These are phyloP conservation scores for Pulveroboletus sp. DNA, from an alignment of 768 basidiomycete genomes.

Conservation along the genomic window DNA sequence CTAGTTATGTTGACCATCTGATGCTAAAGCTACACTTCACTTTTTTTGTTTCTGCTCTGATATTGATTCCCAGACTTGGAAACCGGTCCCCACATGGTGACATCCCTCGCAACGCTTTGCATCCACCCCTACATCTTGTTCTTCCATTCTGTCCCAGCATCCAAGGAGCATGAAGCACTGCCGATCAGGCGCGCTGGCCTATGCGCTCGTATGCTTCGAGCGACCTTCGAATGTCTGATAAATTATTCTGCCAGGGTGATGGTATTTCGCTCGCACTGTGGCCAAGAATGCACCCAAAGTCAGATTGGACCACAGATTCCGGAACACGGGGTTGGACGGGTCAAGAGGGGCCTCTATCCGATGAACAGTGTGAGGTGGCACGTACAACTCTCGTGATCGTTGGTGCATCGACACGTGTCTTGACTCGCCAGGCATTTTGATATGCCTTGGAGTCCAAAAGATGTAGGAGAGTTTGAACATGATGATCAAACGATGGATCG, in stretches of 20 bases:
- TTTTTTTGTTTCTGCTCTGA: neutral
- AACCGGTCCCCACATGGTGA: neutral
- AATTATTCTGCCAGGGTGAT: conserved; percentile 26
- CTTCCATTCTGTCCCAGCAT: neutral
- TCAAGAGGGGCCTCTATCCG: neutral
- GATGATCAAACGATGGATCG: neutral
- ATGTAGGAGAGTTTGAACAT: conserved; percentile 49
- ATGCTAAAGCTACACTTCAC: conserved; percentile 23
- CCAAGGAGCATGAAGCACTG: neutral
- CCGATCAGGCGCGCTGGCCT: conserved; percentile 12
- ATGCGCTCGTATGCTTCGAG: conserved; percentile 22
- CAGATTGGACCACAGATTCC: conserved; percentile 4
- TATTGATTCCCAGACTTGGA: neutral
- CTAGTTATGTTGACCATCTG: conserved; percentile 3
- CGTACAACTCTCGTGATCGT: conserved; percentile 25
- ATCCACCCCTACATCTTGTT: neutral
- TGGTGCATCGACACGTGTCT: conserved; percentile 20
- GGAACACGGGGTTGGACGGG: neutral
- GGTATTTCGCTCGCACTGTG: conserved; percentile 23
- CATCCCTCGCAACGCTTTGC: too few species aligned
- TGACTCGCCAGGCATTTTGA: conserved; percentile 46
- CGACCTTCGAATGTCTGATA: conserved; percentile 31
- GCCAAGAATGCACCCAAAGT: neutral
- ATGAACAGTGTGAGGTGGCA: neutral
- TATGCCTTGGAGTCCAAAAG: conserved; percentile 47